Conservation (phyloP, 352 stramenopile species). For the Globisporangium recalcitrans region DNA sequence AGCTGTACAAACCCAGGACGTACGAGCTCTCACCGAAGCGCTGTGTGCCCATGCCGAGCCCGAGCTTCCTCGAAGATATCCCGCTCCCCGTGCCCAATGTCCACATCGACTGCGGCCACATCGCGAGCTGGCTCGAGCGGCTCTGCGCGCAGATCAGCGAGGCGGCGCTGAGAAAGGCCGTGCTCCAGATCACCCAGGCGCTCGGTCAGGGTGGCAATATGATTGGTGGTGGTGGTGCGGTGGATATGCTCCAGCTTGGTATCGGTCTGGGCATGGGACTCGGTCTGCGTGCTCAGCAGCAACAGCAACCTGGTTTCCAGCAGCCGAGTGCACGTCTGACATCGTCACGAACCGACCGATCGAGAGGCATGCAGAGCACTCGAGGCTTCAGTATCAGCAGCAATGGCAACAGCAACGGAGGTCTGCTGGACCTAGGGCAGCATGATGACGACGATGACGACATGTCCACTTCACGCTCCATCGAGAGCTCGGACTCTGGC, state of each 20-base stretch:
- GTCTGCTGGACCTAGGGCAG: slow-evolving; percentile 9
- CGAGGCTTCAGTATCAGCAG: background rate
- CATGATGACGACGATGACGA: slow-evolving; percentile 23
- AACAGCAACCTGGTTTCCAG: slow-evolving; percentile 6
- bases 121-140: slow-evolving; percentile 66
- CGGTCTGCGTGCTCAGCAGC: slow-evolving; percentile 61
- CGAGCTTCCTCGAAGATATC: slow-evolving; percentile 68
- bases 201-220: slow-evolving; percentile 29
- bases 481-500: slow-evolving; percentile 23
- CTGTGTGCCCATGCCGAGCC: slow-evolving; percentile 85
- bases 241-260: slow-evolving; percentile 73
- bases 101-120: slow-evolving; percentile 52
- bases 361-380: background rate
- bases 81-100: slow-evolving; percentile 66
- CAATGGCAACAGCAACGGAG: background rate
- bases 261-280: slow-evolving; percentile 89
- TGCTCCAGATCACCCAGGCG: slow-evolving; percentile 66
- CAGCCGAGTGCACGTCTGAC: background rate
- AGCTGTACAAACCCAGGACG: slow-evolving; percentile 72
- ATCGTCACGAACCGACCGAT: slow-evolving; percentile 7
- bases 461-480: slow-evolving; percentile 23
- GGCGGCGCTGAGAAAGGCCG: slow-evolving; percentile 48
- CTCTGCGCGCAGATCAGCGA: slow-evolving; percentile 44
- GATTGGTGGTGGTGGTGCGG: slow-evolving; percentile 18
- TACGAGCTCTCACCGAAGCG: slow-evolving; percentile 80